Evolutionary conservation across 1,284 basidiomycete species (phyloP).

Genomic region (Pterulicium gracile): DNA sequence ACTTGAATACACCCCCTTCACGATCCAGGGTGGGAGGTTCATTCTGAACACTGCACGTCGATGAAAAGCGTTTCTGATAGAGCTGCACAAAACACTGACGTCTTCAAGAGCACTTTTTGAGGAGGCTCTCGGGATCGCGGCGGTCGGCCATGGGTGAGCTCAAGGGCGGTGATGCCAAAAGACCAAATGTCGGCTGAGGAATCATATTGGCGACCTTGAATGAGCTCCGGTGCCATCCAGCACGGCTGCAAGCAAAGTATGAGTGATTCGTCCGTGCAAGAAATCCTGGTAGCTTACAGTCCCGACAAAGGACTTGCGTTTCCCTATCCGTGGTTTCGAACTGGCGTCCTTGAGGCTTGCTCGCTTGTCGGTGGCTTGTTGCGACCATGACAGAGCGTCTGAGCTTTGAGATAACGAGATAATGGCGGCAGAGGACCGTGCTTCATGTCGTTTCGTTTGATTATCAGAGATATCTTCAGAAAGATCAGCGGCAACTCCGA

Average conservation of each 20-base stretch:
- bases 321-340: conserved; percentile 36
- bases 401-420: neutral
- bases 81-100: conserved; percentile 32
- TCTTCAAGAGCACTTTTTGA: conserved; percentile 67
- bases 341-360: neutral
- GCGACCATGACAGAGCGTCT: neutral
- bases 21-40: conserved; percentile 67
- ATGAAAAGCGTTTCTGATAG: conserved; percentile 15
- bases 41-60: conserved; percentile 46
- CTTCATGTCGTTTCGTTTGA: conserved; percentile 11
- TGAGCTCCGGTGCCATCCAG: conserved; percentile 92
- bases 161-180: conserved; percentile 83
- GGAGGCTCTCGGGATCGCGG: conserved; percentile 72
- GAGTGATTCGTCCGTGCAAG: conserved; percentile 5
- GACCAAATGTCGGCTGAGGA: conserved; percentile 86
- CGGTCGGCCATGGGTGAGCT: conserved; percentile 74
- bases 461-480: conserved; percentile 38
- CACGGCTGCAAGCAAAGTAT: conserved; percentile 44
- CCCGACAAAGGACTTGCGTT: conserved; percentile 82
- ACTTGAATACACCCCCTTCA: conserved; percentile 62
- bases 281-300: conserved; percentile 41
- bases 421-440: neutral
- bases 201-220: conserved; percentile 77
- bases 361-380: neutral
- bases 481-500: conserved; percentile 79